Conservation (phyloP, 73 alveolate species). For the Paraurostyla sp. region DNA sequence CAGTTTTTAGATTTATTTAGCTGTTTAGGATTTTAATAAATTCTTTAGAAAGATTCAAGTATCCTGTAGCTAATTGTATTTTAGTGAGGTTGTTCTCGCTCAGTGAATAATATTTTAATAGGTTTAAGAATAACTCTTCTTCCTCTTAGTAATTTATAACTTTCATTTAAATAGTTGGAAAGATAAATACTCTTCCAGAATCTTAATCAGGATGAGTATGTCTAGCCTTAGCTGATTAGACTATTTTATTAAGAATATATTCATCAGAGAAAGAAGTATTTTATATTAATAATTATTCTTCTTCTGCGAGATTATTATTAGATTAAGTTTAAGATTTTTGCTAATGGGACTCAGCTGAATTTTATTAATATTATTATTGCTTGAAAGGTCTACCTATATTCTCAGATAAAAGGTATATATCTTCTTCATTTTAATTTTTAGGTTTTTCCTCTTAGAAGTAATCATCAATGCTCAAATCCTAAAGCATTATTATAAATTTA, state of each 20-base stretch:
- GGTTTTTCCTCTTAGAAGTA: slow-evolving; percentile 27
- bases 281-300: slow-evolving; percentile 45
- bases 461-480: slow-evolving; percentile 54
- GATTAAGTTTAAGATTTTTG: background rate
- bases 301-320: background rate
- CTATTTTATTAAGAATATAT: slow-evolving; percentile 40
- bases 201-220: background rate
- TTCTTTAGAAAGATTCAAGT: slow-evolving; percentile 54
- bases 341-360: background rate
- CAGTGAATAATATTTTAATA: slow-evolving; percentile 28
- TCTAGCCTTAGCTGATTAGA: background rate
- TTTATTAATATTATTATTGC: background rate
- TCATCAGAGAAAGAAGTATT: slow-evolving; percentile 51
- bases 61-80: slow-evolving; percentile 62
- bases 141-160: slow-evolving; percentile 68
- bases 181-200: slow-evolving; percentile 61
- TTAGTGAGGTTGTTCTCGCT: background rate
- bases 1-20: slow-evolving; percentile 37
- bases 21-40: slow-evolving; percentile 19
- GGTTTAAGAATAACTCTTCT: slow-evolving; percentile 47
- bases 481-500: background rate
- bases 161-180: slow-evolving; percentile 75
- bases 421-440: slow-evolving; percentile 8
- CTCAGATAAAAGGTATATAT: background rate
- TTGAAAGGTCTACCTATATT: background rate